These are phyloP conservation scores for Wickerhamiella domercqiae DNA, from an alignment of 805 yeast species.

Conservation along the genomic window DNA sequence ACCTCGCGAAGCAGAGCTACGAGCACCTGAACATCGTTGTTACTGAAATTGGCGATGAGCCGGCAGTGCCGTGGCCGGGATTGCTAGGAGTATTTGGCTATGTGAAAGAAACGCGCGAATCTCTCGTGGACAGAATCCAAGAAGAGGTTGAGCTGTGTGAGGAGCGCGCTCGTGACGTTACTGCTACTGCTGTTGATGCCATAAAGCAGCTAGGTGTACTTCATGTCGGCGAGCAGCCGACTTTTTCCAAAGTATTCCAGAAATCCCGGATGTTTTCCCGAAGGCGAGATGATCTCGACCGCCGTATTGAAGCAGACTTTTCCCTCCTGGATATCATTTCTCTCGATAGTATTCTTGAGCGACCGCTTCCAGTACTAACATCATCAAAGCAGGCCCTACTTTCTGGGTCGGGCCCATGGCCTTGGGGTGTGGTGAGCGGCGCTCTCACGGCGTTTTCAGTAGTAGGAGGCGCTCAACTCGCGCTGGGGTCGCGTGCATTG, in stretches of 20 bases:
- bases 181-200: slow-evolving; percentile 44
- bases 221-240: slow-evolving; percentile 46
- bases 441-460: slow-evolving; percentile 15
- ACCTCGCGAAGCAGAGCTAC: slow-evolving; percentile 47
- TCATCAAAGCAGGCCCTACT: slow-evolving; percentile 11
- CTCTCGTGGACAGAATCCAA: slow-evolving; percentile 50
- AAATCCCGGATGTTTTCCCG: slow-evolving; percentile 72
- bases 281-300: slow-evolving; percentile 43
- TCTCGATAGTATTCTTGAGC: slow-evolving; percentile 33
- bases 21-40: slow-evolving; percentile 38
- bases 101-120: slow-evolving; percentile 52
- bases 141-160: slow-evolving; percentile 53
- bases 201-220: slow-evolving; percentile 48
- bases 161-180: slow-evolving; percentile 44
- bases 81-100: slow-evolving; percentile 50
- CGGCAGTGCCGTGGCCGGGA: slow-evolving; percentile 46
- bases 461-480: slow-evolving; percentile 11
- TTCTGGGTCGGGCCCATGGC: slow-evolving; percentile 6
- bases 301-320: slow-evolving; percentile 43
- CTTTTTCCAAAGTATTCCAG: slow-evolving; percentile 32
- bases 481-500: slow-evolving; percentile 7
- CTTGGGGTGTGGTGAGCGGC: slow-evolving; percentile 11
- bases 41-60: slow-evolving; percentile 34
- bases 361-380: slow-evolving; percentile 17
- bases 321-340: slow-evolving; percentile 66